Evolutionary conservation across 2,329 filamentous ascomycete genomes (phyloP), one percentile per base, ranked within the genome.

Genomic region (Setomelanomma holmii): DNA sequence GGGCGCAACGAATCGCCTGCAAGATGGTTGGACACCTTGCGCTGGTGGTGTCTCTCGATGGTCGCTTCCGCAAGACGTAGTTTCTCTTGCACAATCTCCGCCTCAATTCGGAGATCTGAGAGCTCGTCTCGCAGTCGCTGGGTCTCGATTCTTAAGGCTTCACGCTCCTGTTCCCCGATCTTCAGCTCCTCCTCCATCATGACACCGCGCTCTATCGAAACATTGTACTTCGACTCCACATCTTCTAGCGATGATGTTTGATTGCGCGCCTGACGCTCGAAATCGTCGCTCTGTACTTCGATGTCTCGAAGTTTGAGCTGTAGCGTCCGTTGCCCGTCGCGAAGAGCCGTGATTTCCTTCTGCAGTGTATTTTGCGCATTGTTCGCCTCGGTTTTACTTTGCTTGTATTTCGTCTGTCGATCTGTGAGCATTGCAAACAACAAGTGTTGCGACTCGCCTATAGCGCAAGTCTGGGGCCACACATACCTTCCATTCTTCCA

Each of bases 211-310:
- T 99, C 95, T 64, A 99, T 96, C 4, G 93, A 86, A 50, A 96
- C 86, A 73, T 97, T 98, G 76, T 95, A 97, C 76, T 98, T 99
- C 57, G 90, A 93, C 77, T 99, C 95, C 75, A 99, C 82, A 71
- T 99, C 95, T 77, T 99, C 95, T 56, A 98, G 85, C 44, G 93
- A 97, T 39, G 93, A 97, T 30, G 91, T 93, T 22, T 93, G 97
- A 76, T 97, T 95, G 65, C 95, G 88, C 63, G 95, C 93, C 78
- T 98, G 93, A 61, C 92, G 88, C 80, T 99, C 95, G 72, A 93
- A 97, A 76, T 99, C 95, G 80, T 99, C 95, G 78, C 98, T 99
- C 73, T 90, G 91, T 49, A 99, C 95, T 77, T 99, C 95, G 65
- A 93, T 96, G 74, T 99, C 95, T 63, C 95, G 88, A 51, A 99